These are phyloP conservation scores for Exserohilum turcica DNA, from an alignment of 2,329 filamentous ascomycete genomes.

Conservation along the genomic window DNA sequence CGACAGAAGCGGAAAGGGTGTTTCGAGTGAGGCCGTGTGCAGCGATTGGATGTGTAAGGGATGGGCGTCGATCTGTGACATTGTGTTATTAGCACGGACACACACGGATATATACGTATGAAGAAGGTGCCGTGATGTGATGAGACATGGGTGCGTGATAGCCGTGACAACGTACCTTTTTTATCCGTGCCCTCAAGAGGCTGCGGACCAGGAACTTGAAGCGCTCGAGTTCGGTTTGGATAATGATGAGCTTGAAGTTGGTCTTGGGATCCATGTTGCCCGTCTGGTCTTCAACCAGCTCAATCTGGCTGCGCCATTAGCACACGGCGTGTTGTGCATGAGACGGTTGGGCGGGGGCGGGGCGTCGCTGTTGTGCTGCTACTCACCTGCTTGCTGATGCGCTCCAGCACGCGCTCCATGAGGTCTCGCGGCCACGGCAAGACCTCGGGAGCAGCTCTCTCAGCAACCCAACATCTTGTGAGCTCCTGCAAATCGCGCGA, in stretches of 20 bases:
- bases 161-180: conserved; percentile 68
- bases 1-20: conserved; percentile 61
- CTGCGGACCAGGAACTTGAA: conserved; percentile 90
- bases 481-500: conserved; percentile 83
- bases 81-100: conserved; percentile 7
- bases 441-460: conserved; percentile 88
- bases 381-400: conserved; percentile 47
- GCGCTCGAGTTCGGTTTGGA: conserved; percentile 94
- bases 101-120: background rate
- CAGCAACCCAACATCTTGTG: conserved; percentile 91
- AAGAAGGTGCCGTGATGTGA: background rate
- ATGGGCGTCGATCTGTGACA: conserved; percentile 71
- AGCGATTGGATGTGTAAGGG: conserved; percentile 72
- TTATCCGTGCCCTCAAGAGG: conserved; percentile 80
- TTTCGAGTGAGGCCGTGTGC: conserved; percentile 56
- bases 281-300: conserved; percentile 64
- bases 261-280: conserved; percentile 86
- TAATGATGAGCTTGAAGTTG: conserved; percentile 90
- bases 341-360: background rate
- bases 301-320: conserved; percentile 50
- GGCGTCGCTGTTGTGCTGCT: background rate
- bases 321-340: background rate
- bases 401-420: conserved; percentile 79
- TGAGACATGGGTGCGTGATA: too few relatives aligned
- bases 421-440: conserved; percentile 76